phyloP scores from a whole-genome alignment of 2,329 filamentous ascomycete species.

The Fusarium newnesense region DNA sequence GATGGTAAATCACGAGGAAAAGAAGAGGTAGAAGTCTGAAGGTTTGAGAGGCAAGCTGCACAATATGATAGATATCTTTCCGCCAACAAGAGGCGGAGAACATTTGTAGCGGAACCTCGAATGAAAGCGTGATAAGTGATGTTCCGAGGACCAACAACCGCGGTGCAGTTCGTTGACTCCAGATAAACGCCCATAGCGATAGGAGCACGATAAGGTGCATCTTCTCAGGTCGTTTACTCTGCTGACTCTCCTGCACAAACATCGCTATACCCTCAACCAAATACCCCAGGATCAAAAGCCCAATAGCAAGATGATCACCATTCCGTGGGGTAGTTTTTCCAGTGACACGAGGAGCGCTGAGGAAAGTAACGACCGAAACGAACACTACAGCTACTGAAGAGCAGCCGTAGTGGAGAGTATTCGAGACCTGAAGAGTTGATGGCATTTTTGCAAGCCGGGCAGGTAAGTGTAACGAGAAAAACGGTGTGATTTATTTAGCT shows the following conservation, averaged over 20 bases:
- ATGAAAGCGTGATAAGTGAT: constrained; percentile 4
- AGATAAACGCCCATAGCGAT: background rate
- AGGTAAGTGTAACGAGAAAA: background rate
- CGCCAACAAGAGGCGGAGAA: background rate
- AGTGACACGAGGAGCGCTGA: background rate
- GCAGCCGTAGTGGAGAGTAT: constrained; percentile 27
- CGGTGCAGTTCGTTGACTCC: background rate
- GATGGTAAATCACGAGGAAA: background rate
- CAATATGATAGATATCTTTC: background rate
- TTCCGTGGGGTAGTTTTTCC: background rate
- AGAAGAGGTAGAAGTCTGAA: constrained; percentile 3
- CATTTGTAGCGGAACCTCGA: constrained; percentile 18
- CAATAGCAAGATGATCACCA: background rate
- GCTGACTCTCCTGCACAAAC: background rate
- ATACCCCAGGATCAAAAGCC: constrained; percentile 10
- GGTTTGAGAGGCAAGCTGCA: constrained; percentile 9
- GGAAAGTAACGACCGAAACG: background rate
- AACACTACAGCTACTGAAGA: background rate
- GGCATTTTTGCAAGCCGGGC: constrained; percentile 11
- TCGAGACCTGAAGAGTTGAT: background rate
- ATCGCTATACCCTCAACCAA: background rate
- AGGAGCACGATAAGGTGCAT: constrained; percentile 5
- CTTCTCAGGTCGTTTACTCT: constrained; percentile 1
- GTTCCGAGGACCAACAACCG: background rate
- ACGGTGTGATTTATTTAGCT: background rate